phyloP scores from a whole-genome alignment of 2,329 filamentous ascomycete genomes.

The Apiospora phragmitis region DNA sequence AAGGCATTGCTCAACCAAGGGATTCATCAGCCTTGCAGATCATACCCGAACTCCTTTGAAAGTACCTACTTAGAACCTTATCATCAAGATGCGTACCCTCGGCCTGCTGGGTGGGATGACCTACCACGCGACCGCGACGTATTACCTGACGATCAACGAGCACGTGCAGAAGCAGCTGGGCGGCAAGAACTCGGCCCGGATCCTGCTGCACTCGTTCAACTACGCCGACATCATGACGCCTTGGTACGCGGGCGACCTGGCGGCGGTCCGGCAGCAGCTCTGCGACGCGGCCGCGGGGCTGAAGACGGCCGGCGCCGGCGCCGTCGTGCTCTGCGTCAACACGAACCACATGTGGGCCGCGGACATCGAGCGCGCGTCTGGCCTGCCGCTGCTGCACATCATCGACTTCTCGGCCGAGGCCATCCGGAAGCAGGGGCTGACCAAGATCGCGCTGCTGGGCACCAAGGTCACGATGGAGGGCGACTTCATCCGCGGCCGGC shows the following conservation, averaged over 20 bases:
- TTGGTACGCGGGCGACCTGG: constrained; percentile 19
- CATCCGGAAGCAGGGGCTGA: neutral
- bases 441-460: constrained; percentile 19
- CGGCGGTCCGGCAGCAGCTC: constrained; percentile 18
- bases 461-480: constrained; percentile 25
- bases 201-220: constrained; percentile 22
- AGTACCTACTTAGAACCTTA: neutral
- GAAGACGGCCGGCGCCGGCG: constrained; percentile 19
- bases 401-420: constrained; percentile 17
- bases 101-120: constrained; percentile 23
- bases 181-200: constrained; percentile 19
- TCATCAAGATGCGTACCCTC: constrained; percentile 7
- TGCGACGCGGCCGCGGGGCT: constrained; percentile 16
- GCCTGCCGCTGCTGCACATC: constrained; percentile 20
- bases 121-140: constrained; percentile 21
- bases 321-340: constrained; percentile 22
- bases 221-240: constrained; percentile 18
- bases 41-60: neutral
- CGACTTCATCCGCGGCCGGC: constrained; percentile 23
- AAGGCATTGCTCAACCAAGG: neutral
- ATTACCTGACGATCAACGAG: constrained; percentile 22
- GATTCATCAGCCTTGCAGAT: too few relatives aligned
- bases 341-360: constrained; percentile 20
- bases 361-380: constrained; percentile 16
- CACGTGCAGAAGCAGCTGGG: constrained; percentile 19